These are phyloP conservation scores for Curvularia hawaiiensis DNA, from an alignment of 2,329 filamentous ascomycete species.

Conservation along the genomic window DNA sequence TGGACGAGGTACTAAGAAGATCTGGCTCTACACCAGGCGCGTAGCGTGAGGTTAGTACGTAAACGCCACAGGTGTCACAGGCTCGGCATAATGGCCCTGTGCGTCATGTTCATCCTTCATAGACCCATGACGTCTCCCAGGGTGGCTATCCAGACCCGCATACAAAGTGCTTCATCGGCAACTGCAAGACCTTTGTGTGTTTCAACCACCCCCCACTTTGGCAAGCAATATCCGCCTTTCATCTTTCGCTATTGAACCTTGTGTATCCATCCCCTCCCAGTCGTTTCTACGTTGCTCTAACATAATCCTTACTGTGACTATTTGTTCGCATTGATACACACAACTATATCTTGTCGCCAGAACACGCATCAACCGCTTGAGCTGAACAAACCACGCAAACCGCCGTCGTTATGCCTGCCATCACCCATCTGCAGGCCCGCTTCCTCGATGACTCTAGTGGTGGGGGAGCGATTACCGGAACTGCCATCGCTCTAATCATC, in stretches of 20 bases:
- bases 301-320: background rate
- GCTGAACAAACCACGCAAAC: background rate
- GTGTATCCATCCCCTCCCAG: background rate
- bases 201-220: constrained; percentile 15
- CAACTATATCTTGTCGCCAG: background rate
- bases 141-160: constrained; percentile 18
- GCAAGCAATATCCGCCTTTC: constrained; percentile 1
- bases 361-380: background rate
- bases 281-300: constrained; percentile 7
- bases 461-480: constrained; percentile 21
- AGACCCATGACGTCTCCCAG: constrained; percentile 25
- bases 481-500: constrained; percentile 32
- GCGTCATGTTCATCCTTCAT: constrained; percentile 21
- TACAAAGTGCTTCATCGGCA: constrained; percentile 32
- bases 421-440: constrained; percentile 23
- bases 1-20: background rate
- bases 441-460: constrained; percentile 14
- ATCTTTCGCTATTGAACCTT: constrained; percentile 4
- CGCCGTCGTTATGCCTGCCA: constrained; percentile 22
- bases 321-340: constrained; percentile 7
- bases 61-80: constrained; percentile 22
- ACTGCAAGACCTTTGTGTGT: constrained; percentile 18
- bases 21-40: constrained; percentile 10
- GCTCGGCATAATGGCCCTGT: constrained; percentile 17
- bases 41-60: constrained; percentile 17